These are phyloP conservation scores for Debaryomyces subglobosus DNA, from an alignment of 1,139 yeast genomes.

Conservation along the genomic window DNA sequence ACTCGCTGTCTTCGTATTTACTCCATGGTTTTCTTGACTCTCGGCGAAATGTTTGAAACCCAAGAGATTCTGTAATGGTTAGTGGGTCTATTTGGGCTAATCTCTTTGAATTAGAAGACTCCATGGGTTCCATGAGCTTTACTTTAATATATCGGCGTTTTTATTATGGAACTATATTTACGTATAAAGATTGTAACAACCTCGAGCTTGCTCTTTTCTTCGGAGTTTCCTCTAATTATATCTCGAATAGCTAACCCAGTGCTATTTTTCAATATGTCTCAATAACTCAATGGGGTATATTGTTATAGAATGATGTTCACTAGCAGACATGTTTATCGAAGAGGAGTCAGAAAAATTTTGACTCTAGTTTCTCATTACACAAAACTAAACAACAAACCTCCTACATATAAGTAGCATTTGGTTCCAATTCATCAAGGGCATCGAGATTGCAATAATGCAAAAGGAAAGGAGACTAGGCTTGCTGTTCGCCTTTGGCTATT, in stretches of 20 bases:
- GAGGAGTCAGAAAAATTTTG: constrained; percentile 7
- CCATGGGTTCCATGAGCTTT: constrained; percentile 6
- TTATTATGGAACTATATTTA: constrained; percentile 4
- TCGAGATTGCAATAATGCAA: not conserved
- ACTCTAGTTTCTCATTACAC: constrained; percentile 5
- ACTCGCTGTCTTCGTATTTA: constrained; percentile 58
- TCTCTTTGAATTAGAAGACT: constrained; percentile 16
- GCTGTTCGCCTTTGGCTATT: constrained; percentile 10
- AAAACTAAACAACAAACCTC: not conserved
- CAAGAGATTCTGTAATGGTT: constrained; percentile 72
- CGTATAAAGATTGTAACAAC: constrained; percentile 5
- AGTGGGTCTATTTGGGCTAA: constrained; percentile 59
- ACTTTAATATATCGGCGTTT: not conserved
- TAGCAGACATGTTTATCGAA: not conserved
- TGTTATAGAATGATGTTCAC: not conserved
- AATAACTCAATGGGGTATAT: not conserved
- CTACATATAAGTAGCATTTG: not conserved
- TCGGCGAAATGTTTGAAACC: constrained; percentile 71
- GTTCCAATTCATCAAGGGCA: not conserved
- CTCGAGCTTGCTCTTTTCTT: not conserved
- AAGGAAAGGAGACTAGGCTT: not conserved
- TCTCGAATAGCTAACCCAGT: not conserved
- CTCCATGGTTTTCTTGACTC: constrained; percentile 70
- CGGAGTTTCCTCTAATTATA: not conserved
- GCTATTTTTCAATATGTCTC: not conserved